These are phyloP conservation scores for Didymella keratinophila DNA, from an alignment of 2,329 filamentous ascomycete species.

Conservation along the genomic window DNA sequence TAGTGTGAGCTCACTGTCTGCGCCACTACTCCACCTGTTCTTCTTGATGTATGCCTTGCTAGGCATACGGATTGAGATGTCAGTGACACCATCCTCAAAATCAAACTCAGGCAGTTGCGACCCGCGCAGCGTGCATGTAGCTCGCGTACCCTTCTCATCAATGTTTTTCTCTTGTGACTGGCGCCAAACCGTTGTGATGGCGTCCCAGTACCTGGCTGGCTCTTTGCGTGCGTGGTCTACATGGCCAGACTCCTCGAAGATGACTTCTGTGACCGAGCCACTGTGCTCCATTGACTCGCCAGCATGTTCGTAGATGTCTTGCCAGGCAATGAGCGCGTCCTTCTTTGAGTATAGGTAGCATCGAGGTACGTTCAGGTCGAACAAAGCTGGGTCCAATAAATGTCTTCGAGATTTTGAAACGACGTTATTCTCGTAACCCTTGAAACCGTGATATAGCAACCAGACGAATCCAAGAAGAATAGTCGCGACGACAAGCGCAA, in stretches of 20 bases:
- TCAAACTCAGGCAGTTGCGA: conserved; percentile 8
- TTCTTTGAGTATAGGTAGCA: conserved; percentile 65
- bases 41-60: conserved; percentile 6
- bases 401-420: conserved; percentile 29
- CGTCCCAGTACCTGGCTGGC: conserved; percentile 64
- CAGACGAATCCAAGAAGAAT: conserved; percentile 29
- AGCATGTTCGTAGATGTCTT: conserved; percentile 63
- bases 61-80: conserved; percentile 1
- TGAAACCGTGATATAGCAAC: conserved; percentile 28
- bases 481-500: conserved; percentile 25
- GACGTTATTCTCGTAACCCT: conserved; percentile 33
- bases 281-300: conserved; percentile 56
- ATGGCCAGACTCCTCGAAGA: conserved; percentile 65
- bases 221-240: conserved; percentile 66
- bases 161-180: conserved; percentile 2
- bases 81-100: conserved; percentile 10
- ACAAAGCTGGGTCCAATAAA: conserved; percentile 25
- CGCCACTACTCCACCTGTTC: conserved; percentile 11
- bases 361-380: conserved; percentile 47
- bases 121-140: background rate
- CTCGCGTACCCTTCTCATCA: conserved; percentile 2
- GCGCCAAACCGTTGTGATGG: conserved; percentile 34
- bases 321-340: conserved; percentile 63
- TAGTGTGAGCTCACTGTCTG: conserved; percentile 6
- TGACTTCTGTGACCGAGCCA: conserved; percentile 56